Evolutionary conservation across 2,329 filamentous ascomycete species (phyloP).

Genomic region (Trichoderma cornu-damae): DNA sequence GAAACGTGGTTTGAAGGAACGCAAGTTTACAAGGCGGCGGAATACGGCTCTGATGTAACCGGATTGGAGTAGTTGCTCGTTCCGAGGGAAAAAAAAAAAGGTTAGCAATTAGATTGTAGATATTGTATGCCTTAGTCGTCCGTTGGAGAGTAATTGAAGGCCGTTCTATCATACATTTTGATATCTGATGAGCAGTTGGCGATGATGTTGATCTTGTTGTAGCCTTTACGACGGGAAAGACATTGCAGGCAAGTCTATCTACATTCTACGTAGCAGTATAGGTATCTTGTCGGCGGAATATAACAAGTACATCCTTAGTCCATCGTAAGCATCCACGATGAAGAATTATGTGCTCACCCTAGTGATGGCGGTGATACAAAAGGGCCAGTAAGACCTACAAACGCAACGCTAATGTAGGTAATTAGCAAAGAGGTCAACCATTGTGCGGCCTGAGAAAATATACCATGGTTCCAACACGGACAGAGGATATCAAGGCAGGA

Average conservation of each 20-base stretch:
- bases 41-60: not conserved
- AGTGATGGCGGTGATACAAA: not conserved
- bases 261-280: not conserved
- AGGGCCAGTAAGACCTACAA: no score
- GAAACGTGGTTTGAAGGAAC: constrained; percentile 52
- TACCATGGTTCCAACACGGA: no score
- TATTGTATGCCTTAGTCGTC: not conserved
- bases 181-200: no score
- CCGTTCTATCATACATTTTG: no score
- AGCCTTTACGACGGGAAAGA: no score
- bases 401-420: not conserved
- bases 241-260: no score
- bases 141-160: not conserved
- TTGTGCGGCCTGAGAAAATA: no score
- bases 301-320: not conserved
- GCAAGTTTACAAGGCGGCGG: constrained; percentile 32
- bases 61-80: not conserved
- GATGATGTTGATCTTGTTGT: no score
- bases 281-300: not conserved
- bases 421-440: not conserved
- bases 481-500: no score
- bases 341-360: not conserved
- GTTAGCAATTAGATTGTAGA: not conserved
- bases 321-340: not conserved
- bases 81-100: not conserved